These are phyloP conservation scores for Colletotrichum sp. DNA, from an alignment of 2,329 filamentous ascomycete species.

Conservation along the genomic window DNA sequence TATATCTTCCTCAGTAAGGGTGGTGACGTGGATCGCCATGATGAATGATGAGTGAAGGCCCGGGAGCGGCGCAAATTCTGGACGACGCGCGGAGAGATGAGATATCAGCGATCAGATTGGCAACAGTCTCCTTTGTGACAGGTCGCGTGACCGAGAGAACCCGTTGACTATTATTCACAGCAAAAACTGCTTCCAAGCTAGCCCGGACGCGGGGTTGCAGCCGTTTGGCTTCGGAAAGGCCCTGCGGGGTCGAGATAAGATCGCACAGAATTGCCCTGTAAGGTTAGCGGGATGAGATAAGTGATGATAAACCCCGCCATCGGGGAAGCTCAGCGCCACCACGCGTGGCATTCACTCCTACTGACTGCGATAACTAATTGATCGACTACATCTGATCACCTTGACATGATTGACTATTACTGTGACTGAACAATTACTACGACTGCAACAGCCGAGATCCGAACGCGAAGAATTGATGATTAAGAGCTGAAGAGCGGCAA, in stretches of 20 bases:
- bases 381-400: neutral
- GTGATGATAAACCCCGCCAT: neutral
- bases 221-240: neutral
- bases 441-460: neutral
- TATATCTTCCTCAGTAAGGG: constrained; percentile 64
- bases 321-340: neutral
- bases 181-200: neutral
- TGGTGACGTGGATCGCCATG: constrained; percentile 62
- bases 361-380: neutral
- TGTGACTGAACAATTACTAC: neutral
- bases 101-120: neutral
- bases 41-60: constrained; percentile 31
- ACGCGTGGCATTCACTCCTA: neutral
- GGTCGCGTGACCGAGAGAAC: neutral
- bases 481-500: neutral
- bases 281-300: neutral
- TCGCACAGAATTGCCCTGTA: neutral
- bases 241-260: neutral
- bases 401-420: neutral
- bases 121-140: rapidly evolving
- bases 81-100: neutral
- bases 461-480: neutral
- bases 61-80: neutral
- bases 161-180: neutral
- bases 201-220: neutral